Evolutionary conservation across 768 basidiomycete species (phyloP), one percentile per base, ranked within the genome.

Genomic region (Leucocoprinus leucothites): DNA sequence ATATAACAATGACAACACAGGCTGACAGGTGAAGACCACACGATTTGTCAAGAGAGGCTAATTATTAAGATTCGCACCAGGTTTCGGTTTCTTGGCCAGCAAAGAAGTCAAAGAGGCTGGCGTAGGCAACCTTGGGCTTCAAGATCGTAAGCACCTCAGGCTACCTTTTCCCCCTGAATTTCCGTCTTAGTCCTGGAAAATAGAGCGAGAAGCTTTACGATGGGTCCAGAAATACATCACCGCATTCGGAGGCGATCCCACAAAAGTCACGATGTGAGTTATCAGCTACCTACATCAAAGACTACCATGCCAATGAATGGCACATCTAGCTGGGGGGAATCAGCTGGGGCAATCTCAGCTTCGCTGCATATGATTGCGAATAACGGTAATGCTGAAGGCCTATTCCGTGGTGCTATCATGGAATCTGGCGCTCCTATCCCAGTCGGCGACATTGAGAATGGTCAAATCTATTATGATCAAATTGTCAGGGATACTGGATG

Each of bases 161-260:
- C n/a, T n/a, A 35, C 7, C 35, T 7, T 44, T 13, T 42, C 41
- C 25, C 5, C 18, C 2, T 22, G 6, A 22, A 7, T 2, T 18
- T 43, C 25, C 2, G 21, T 46, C 25, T 25, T 13, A 11, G 45
- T 21, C n/a, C 9, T 19, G n/a, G 16, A 36, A 14, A 14, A 41
- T 16, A 43, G 34, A 51, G 43, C n/a, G 31, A n/a, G 31, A 48
- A 19, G 46, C 51, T 16, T 14, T 55, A 8, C 53, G 53, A 21
- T 55, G 87, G 87, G 71, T 89, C 1, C 80, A 85, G 58, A 80
- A 82, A 61, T 82, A 89, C 62, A 85, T 88, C 58, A 58, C 65
- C 31, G 69, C 72, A 7, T 89, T 87, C 58, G 86, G 86, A 0
- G 87, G 87, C 9, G 85, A 89, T 64, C 79, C 81, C 0, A 64